A percentile compares a stretch with the other conserved stretches of the same genome.
Evolutionary conservation across 2,329 filamentous ascomycete genomes (phyloP).

Genomic region (Microdochium nivale): DNA sequence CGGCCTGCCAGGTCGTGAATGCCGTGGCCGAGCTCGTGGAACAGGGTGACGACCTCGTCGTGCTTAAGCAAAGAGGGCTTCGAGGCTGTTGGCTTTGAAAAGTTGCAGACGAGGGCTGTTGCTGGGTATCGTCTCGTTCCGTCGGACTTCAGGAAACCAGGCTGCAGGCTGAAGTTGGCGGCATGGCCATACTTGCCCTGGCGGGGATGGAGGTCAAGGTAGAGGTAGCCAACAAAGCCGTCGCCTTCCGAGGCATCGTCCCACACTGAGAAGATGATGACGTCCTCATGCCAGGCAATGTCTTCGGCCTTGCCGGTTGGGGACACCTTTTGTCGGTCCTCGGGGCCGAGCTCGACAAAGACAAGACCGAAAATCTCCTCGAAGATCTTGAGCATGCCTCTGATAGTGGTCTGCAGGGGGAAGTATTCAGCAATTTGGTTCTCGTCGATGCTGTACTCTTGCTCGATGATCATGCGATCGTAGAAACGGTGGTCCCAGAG

Average conservation of each 20-base stretch:
- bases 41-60: constrained; percentile 73
- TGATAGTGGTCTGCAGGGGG: constrained; percentile 64
- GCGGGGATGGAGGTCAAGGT: constrained; percentile 72
- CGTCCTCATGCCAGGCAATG: constrained; percentile 75
- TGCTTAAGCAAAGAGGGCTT: constrained; percentile 77
- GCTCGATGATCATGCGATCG: constrained; percentile 70
- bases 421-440: constrained; percentile 78
- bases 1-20: constrained; percentile 61
- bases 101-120: constrained; percentile 78
- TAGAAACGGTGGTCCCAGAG: constrained; percentile 80
- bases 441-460: constrained; percentile 73
- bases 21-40: constrained; percentile 68
- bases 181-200: constrained; percentile 80
- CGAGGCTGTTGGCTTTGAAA: constrained; percentile 67
- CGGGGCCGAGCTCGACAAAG: constrained; percentile 63
- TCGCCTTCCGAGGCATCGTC: constrained; percentile 63
- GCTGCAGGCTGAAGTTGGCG: constrained; percentile 76
- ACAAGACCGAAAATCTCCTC: constrained; percentile 73
- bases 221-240: constrained; percentile 73
- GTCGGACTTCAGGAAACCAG: constrained; percentile 57
- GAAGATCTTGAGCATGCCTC: constrained; percentile 75
- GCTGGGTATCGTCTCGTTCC: constrained; percentile 67
- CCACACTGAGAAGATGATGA: constrained; percentile 78
- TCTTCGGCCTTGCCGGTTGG: constrained; percentile 61
- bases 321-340: constrained; percentile 57